Evolutionary conservation across 208 protist species (phyloP).

Genomic region (Acanthamoeba culbertsoni): DNA sequence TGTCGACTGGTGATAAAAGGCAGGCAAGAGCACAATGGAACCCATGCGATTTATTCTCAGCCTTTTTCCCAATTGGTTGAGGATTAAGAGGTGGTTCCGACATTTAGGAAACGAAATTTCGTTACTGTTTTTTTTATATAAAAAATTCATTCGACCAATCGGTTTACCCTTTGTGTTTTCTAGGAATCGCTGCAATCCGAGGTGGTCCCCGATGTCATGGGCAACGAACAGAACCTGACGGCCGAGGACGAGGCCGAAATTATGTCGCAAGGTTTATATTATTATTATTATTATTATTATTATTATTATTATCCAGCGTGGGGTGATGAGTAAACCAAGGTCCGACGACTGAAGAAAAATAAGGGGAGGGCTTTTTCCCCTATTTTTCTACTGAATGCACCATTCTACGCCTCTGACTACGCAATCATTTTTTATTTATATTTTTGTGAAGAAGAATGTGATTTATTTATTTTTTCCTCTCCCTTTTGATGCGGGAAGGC

Average conservation of each 20-base stretch:
- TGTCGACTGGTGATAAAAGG: slow-evolving; percentile 22
- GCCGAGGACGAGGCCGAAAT: slow-evolving; percentile 55
- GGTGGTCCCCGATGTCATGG: slow-evolving; percentile 60
- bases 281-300: not conserved
- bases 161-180: not conserved
- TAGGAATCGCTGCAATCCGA: slow-evolving; percentile 59
- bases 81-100: not conserved
- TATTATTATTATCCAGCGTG: not conserved
- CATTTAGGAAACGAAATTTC: not conserved
- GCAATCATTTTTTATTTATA: no score
- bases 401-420: not conserved
- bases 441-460: no score
- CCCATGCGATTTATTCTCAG: slow-evolving; percentile 33
- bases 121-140: not conserved
- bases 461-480: no score
- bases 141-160: not conserved
- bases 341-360: not conserved
- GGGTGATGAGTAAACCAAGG: not conserved
- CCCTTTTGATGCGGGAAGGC: no score
- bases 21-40: not conserved
- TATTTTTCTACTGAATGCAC: not conserved
- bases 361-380: not conserved
- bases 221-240: slow-evolving; percentile 53
- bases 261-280: slow-evolving; percentile 41
- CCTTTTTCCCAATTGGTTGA: not conserved